Conservation (phyloP, 2,329 filamentous ascomycete species). For the Fusarium miscanthi region DNA sequence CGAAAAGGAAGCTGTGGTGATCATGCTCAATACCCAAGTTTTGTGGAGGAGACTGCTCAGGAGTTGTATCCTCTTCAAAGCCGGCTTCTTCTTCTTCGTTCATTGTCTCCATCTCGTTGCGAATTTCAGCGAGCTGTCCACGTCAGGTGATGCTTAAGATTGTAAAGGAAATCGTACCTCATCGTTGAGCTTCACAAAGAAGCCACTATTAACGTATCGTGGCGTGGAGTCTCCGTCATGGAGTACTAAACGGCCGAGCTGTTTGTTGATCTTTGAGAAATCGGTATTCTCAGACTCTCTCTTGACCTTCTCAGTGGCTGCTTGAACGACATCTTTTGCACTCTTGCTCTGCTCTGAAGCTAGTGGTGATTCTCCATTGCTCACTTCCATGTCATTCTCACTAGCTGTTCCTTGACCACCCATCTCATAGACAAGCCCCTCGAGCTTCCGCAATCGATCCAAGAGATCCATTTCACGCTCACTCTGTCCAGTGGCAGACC, state of each 20-base stretch:
- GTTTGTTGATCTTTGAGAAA: constrained; percentile 52
- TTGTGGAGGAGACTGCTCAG: constrained; percentile 33
- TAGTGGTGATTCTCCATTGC: not conserved
- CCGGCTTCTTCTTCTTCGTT: constrained; percentile 16
- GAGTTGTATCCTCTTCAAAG: constrained; percentile 30
- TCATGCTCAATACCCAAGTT: not conserved
- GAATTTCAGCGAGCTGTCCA: constrained; percentile 28
- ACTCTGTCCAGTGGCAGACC: constrained; percentile 57
- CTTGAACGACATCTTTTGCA: constrained; percentile 22
- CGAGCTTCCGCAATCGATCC: constrained; percentile 75
- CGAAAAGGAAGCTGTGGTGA: constrained; percentile 37
- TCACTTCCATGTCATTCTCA: not conserved
- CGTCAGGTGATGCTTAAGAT: not conserved
- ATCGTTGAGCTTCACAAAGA: constrained; percentile 80
- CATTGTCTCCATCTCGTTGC: constrained; percentile 30
- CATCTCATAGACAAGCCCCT: constrained; percentile 77
- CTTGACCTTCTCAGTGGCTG: constrained; percentile 23
- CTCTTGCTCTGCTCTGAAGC: not conserved
- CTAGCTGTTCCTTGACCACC: constrained; percentile 60
- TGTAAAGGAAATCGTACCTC: constrained; percentile 62
- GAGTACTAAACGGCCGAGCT: constrained; percentile 70
- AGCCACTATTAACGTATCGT: constrained; percentile 79
- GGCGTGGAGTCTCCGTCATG: constrained; percentile 75
- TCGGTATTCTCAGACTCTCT: constrained; percentile 51
- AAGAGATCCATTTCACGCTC: constrained; percentile 74